Base-by-base conservation (phyloP, 2,329 filamentous ascomycete species). In the Coniochaeta sp. region DNA sequence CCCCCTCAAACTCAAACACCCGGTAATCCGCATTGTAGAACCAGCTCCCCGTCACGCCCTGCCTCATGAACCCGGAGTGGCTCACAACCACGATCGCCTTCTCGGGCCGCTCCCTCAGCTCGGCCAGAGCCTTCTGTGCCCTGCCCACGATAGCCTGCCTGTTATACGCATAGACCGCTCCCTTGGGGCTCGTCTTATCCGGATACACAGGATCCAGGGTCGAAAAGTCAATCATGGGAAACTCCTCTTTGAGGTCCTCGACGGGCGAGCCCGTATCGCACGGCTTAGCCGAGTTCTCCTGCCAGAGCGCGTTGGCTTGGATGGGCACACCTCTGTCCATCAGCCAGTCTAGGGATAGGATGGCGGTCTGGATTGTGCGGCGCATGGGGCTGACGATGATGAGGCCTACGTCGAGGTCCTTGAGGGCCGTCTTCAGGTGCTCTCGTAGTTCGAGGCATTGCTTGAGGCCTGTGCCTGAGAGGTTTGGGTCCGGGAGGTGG, bases 321-420 rank as follows among this genome's bases (percentile, higher is more conserved):
- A 88, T 76, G 54, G 76, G 78, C 22, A 86, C 74, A 1, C 82
- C 82, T 50, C 71, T 72, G 22, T 81, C 77, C 57, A 85, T 74
- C 54, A 89, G 73, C 78, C 81, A 88, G 64, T 81, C 80, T 1
- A 89, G 73, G 0, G 80, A 79, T 9, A 81, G 74, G 47, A 81
- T 73, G 1, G 86, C 81, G 1, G 87, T 89, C 71, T 90, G 83
- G 33, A 89, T 74, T 1, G 86, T 89, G 33, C 87, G 78, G 17
- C 78, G 76, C 83, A 89, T 87, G 1, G 87, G 83, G 67, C 85
- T 88, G 57, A 83, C 81, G 34, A 90, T 68, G 59, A 89, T 83
- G 31, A 81, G 72, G 19, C 81, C 79, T 11, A 82, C 74, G 58
- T 81, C 74, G 3, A 77, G 68, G 61, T 74, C 69, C 6, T 69